Conservation (phyloP, 441 rosid genomes). For the Erysimum cheiri region DNA sequence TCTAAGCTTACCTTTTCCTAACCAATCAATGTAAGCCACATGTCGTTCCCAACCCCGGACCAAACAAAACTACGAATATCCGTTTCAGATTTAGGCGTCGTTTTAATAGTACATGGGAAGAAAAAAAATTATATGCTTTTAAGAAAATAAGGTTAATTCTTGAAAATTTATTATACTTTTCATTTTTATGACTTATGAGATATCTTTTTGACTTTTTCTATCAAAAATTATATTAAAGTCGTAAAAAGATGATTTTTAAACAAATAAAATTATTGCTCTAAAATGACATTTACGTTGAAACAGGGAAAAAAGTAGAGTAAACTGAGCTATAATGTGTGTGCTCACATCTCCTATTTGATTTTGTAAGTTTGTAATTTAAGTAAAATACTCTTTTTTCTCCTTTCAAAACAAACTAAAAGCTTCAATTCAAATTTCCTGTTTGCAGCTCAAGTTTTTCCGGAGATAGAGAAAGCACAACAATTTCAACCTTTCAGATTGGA, state of each 20-base stretch:
- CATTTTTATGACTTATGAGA: background rate
- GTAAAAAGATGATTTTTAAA: no score
- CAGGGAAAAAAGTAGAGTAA: no score
- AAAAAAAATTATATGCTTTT: background rate
- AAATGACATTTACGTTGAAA: no score
- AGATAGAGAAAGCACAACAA: background rate
- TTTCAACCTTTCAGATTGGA: background rate
- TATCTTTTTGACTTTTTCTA: no score
- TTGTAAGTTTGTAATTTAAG: no score
- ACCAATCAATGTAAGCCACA: slow-evolving; percentile 42
- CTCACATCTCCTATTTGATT: no score
- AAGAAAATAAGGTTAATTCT: background rate
- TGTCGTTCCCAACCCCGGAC: background rate
- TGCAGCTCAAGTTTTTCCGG: background rate
- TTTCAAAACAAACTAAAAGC: background rate
- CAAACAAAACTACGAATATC: slow-evolving; percentile 18
- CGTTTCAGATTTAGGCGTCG: background rate
- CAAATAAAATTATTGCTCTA: no score
- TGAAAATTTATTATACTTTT: background rate
- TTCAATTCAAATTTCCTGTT: background rate
- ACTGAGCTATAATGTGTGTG: no score
- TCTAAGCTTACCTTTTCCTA: slow-evolving; percentile 40
- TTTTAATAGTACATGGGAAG: no score
- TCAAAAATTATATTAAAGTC: no score
- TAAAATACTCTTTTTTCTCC: no score